A percentile compares a stretch with the other conserved stretches of the same genome.
phyloP scores from a whole-genome alignment of 2,329 filamentous ascomycete species.

The Calonectria naviculata region DNA sequence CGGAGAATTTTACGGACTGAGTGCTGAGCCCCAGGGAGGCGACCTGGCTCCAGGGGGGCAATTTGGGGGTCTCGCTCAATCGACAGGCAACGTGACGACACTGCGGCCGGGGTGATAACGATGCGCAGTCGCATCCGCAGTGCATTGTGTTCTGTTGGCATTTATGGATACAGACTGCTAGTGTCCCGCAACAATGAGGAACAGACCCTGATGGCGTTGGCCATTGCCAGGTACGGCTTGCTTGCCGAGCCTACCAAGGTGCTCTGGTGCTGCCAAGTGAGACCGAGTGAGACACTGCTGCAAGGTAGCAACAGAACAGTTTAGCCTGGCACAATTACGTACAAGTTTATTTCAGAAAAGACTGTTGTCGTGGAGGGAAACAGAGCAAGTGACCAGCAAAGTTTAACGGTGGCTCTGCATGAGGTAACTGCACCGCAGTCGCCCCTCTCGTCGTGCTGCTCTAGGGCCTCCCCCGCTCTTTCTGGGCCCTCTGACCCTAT shows the following conservation, averaged over 20 bases:
- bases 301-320: background rate
- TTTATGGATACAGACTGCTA: background rate
- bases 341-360: background rate
- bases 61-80: constrained; percentile 9
- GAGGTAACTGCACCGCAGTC: constrained; percentile 5
- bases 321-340: background rate
- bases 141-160: background rate
- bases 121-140: background rate
- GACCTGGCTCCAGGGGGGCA: background rate
- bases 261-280: background rate
- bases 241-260: background rate
- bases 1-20: constrained; percentile 19
- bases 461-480: constrained; percentile 18
- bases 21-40: constrained; percentile 14
- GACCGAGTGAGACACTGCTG: background rate
- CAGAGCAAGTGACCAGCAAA: constrained; percentile 9
- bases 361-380: background rate
- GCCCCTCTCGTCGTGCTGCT: background rate
- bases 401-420: constrained; percentile 15
- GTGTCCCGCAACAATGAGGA: background rate
- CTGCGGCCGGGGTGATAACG: background rate
- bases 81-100: background rate
- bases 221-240: background rate
- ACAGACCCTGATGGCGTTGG: background rate
- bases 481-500: background rate